Evolutionary conservation across 768 basidiomycete species (phyloP), one percentile per base, ranked within the genome.

Genomic region (Xerocomellus chrysenteron): DNA sequence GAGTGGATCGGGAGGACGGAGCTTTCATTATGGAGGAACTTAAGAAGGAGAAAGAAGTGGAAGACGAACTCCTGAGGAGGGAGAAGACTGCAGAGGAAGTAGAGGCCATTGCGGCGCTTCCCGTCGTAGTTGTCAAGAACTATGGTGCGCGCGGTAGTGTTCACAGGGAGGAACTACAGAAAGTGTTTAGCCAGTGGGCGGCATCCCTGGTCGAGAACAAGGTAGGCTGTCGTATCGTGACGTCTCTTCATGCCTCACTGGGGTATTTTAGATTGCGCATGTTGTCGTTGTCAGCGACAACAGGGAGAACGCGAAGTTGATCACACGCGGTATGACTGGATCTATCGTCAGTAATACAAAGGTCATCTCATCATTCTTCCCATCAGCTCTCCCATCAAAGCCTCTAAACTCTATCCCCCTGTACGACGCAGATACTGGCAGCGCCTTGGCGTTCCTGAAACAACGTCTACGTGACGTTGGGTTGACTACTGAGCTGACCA

Each of bases 281-380:
- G 93, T 97, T 45, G 77, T 99, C 47, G 84, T 98, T 35, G 75
- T 94, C 43, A 92, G 92, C 63, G 92, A 98, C 68, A 94, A 93
- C 62, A 83, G 90, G 28, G 93, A 94, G 64, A 89, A 95, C 55
- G 78, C 85, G 1, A 97, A 93, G 68, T 78, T 82, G n/a, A 75
- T 98, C 8, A 85, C 92, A 0, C 89, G 88, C 78, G 88, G 92
- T 89, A 63, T 17, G 59, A 44, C 32, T 11, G 21, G 33, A 40
- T 24, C 3, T 39, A 35, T 26, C 21, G n/a, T 11, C 3, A 24
- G 24, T 35, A 3, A 19, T 5, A n/a, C n/a, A 49, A 42, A 14
- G 21, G 24, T 10, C 54, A 14, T 39, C 39, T 41, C 13, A 32
- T 46, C 48, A 33, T 51, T 44, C 45, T 32, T 56, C 17, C 14